phyloP scores from a whole-genome alignment of 805 yeast species.

The Metschnikowia amazonensis region DNA sequence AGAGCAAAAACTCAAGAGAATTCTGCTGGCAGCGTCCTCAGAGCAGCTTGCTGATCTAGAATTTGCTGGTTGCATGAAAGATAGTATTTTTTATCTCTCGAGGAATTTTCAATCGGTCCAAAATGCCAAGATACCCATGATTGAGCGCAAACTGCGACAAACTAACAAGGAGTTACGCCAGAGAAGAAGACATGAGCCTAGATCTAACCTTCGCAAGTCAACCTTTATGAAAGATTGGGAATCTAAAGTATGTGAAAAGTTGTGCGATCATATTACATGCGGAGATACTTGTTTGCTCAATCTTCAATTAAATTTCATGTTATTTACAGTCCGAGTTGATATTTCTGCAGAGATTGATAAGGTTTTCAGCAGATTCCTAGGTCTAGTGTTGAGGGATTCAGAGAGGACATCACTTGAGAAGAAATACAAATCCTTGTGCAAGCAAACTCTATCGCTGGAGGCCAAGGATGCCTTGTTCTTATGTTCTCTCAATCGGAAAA shows the following conservation, averaged over 20 bases:
- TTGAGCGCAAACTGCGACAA: slow-evolving; percentile 6
- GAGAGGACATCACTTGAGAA: slow-evolving; percentile 5
- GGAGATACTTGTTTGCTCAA: slow-evolving; percentile 30
- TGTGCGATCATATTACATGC: slow-evolving; percentile 24
- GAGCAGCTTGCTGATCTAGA: slow-evolving; percentile 19
- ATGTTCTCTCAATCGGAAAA: slow-evolving; percentile 36
- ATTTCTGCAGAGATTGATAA: slow-evolving; percentile 23
- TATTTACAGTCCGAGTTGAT: slow-evolving; percentile 34
- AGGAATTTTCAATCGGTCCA: slow-evolving; percentile 19
- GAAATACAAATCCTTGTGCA: slow-evolving; percentile 7
- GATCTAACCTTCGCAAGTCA: slow-evolving; percentile 6
- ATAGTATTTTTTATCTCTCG: slow-evolving; percentile 21
- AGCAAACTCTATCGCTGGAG: slow-evolving; percentile 1
- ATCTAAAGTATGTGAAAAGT: slow-evolving; percentile 23
- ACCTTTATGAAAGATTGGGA: slow-evolving; percentile 32
- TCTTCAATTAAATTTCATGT: slow-evolving; percentile 35
- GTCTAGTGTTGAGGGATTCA: slow-evolving; percentile 2
- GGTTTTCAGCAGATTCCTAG: slow-evolving; percentile 5
- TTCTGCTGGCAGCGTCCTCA: slow-evolving; percentile 9
- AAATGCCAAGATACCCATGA: slow-evolving; percentile 12
- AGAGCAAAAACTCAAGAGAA: slow-evolving; percentile 7
- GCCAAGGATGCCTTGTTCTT: slow-evolving; percentile 19
- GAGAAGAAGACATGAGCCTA: slow-evolving; percentile 4
- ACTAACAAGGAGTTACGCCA: background rate
- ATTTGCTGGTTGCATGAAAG: slow-evolving; percentile 20